Percentiles rank a stretch among this genome's conserved stretches.
These are phyloP conservation scores for Pyrenula aspistea DNA, from an alignment of 495 filamentous ascomycete species.

Conservation along the genomic window DNA sequence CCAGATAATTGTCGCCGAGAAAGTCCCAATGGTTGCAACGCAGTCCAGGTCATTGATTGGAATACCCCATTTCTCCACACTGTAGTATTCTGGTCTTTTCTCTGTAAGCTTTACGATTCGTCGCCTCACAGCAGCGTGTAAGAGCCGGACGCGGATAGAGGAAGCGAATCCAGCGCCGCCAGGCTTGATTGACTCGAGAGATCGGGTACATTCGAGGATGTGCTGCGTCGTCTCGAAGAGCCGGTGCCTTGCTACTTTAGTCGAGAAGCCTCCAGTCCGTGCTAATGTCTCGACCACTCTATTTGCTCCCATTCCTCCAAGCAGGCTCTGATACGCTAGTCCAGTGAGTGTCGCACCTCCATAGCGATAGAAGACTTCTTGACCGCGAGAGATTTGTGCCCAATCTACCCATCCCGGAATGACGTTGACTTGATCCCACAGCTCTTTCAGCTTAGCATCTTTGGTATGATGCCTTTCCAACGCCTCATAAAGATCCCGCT, in stretches of 20 bases:
- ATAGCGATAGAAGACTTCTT: conserved; percentile 60
- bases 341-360: conserved; percentile 50
- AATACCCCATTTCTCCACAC: conserved; percentile 43
- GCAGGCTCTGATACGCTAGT: conserved; percentile 51
- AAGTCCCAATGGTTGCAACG: conserved; percentile 57
- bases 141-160: conserved; percentile 59
- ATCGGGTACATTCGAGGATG: conserved; percentile 57
- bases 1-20: conserved; percentile 56
- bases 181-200: conserved; percentile 51
- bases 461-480: conserved; percentile 42
- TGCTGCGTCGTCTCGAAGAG: conserved; percentile 69
- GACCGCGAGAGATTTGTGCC: conserved; percentile 55
- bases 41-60: conserved; percentile 69
- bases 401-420: conserved; percentile 75
- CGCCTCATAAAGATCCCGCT: conserved; percentile 49
- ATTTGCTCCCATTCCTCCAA: conserved; percentile 47
- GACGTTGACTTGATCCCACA: conserved; percentile 60
- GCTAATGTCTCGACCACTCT: conserved; percentile 64
- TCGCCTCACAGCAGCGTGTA: conserved; percentile 59
- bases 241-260: conserved; percentile 52
- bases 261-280: conserved; percentile 68
- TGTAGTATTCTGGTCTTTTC: conserved; percentile 48
- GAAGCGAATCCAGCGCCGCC: conserved; percentile 56
- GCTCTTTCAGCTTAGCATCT: conserved; percentile 41
- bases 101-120: conserved; percentile 48